Evolutionary conservation across 2,329 filamentous ascomycete genomes (phyloP).

Genomic region (Nemania sp.): DNA sequence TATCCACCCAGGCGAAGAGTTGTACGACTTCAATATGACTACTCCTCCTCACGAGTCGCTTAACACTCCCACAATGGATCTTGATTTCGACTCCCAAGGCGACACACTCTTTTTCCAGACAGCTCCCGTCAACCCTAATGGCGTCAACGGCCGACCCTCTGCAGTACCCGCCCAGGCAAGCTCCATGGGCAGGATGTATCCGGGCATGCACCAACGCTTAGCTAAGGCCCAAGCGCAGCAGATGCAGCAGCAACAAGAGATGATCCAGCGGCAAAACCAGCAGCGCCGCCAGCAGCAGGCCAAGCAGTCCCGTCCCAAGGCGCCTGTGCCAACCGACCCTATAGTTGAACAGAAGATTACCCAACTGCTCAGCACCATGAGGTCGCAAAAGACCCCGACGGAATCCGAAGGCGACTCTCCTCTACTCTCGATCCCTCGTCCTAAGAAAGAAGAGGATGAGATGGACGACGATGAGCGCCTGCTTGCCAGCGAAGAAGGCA

Average conservation of each 20-base stretch:
- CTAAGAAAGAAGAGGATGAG: conserved; percentile 95
- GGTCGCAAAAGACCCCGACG: conserved; percentile 73
- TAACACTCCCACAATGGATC: conserved; percentile 75
- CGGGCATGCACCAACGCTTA: conserved; percentile 86
- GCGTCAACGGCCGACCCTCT: conserved; percentile 68
- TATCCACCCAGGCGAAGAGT: conserved; percentile 70
- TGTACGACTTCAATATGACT: conserved; percentile 77
- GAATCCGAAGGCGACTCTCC: conserved; percentile 64
- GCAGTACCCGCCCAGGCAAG: conserved; percentile 63
- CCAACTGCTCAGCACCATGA: conserved; percentile 91
- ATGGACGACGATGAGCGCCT: conserved; percentile 94
- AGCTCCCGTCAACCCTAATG: conserved; percentile 75
- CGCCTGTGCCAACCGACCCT: conserved; percentile 69
- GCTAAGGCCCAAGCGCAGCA: conserved; percentile 79
- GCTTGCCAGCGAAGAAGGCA: conserved; percentile 84
- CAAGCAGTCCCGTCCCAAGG: conserved; percentile 61
- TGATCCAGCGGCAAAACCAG: conserved; percentile 52
- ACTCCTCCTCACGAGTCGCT: conserved; percentile 69
- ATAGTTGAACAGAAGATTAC: conserved; percentile 93
- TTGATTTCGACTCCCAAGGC: conserved; percentile 70
- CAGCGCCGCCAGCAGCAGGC: conserved; percentile 55
- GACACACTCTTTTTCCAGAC: conserved; percentile 74
- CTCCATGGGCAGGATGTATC: conserved; percentile 82
- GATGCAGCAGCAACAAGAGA: conserved; percentile 62
- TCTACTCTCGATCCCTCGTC: conserved; percentile 75